Evolutionary conservation across 805 yeast genomes (phyloP).

Genomic region (Lipomyces japonicus): DNA sequence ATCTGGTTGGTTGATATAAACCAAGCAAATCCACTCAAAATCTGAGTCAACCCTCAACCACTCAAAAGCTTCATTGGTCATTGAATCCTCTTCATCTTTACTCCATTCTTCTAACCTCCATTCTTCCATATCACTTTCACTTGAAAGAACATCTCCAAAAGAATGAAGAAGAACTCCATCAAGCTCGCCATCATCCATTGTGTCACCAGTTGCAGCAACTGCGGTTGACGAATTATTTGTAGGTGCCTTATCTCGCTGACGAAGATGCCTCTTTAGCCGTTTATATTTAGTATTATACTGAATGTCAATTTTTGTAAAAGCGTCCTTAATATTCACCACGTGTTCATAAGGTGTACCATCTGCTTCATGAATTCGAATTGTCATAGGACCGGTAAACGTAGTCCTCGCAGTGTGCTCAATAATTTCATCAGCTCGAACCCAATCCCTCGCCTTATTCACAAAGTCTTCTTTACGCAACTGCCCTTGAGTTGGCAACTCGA

Average conservation of each 20-base stretch:
- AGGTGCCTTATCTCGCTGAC: slow-evolving; percentile 37
- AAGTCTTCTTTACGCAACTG: slow-evolving; percentile 41
- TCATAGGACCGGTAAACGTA: slow-evolving; percentile 88
- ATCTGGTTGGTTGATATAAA: slow-evolving; percentile 82
- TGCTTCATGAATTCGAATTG: slow-evolving; percentile 93
- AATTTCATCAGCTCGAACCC: slow-evolving; percentile 23
- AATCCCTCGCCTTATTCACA: slow-evolving; percentile 40
- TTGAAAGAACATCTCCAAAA: slow-evolving; percentile 72
- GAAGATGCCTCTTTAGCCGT: slow-evolving; percentile 61
- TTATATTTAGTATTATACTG: slow-evolving; percentile 93
- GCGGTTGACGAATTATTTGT: slow-evolving; percentile 18
- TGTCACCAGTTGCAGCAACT: slow-evolving; percentile 16
- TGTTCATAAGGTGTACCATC: slow-evolving; percentile 99
- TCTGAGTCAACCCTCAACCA: slow-evolving; percentile 99
- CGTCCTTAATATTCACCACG: slow-evolving; percentile 84
- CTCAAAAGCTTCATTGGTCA: slow-evolving; percentile 84
- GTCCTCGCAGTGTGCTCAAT: slow-evolving; percentile 31
- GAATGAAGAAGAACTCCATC: slow-evolving; percentile 47
- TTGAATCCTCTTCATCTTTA: slow-evolving; percentile 62
- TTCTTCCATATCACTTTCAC: slow-evolving; percentile 54
- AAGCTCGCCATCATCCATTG: slow-evolving; percentile 15
- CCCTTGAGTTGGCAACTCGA: slow-evolving; percentile 45
- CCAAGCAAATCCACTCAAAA: slow-evolving; percentile 89
- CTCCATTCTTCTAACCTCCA: slow-evolving; percentile 77
- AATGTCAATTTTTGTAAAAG: slow-evolving; percentile 80